Base-by-base conservation (phyloP, 176 grass and related monocot species). In the Bonia amplexicaulis region DNA sequence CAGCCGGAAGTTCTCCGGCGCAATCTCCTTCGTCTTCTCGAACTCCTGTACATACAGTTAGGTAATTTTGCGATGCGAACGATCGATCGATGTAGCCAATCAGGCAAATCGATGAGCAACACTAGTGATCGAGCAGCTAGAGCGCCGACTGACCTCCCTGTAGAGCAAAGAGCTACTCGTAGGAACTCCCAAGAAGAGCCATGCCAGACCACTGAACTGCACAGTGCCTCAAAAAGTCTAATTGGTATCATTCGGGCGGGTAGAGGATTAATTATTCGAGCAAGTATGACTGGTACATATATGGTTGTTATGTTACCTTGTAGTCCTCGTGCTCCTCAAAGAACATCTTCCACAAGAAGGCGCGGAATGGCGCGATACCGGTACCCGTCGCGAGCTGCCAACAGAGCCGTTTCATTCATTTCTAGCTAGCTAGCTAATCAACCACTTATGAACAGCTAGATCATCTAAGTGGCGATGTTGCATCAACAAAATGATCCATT, bases 331-430 rank as follows among this genome's bases (percentile, higher is more conserved):
- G 73, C 84, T 98, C 89, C 88, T 98, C 96, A 3, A 95, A 98
- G 90, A 98, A 98, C 96, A 98, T 98, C 29, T 98, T 98, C 96
- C 93, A 98, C 83, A 95, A 64, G 84, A 94, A 98, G 16, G 96
- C 55, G 19, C 96, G 87, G 84, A 98, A 98, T 0, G 96, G 96
- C 14, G 96, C 96, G 55, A 98, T 94, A 41, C 96, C 96, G 13
- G 96, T 98, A 80, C 96, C 96, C 2, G 96, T 98, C 0, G 85
- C 96, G 42, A 98, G 96, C 96, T 98, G 89, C 72, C 49, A 15
- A 52, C 49, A 52, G 49, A 52, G 15, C 6, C 16, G 49, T 17
- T n/a, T 52, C 15, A 2, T 52, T 52, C 15, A 52, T 52, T 52
- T 33, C 8, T 52, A 27, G 51, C n/a, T n/a, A n/a, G n/a, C n/a